Evolutionary conservation across 2,329 filamentous ascomycete species (phyloP).

Genomic region (Alternaria alternata): DNA sequence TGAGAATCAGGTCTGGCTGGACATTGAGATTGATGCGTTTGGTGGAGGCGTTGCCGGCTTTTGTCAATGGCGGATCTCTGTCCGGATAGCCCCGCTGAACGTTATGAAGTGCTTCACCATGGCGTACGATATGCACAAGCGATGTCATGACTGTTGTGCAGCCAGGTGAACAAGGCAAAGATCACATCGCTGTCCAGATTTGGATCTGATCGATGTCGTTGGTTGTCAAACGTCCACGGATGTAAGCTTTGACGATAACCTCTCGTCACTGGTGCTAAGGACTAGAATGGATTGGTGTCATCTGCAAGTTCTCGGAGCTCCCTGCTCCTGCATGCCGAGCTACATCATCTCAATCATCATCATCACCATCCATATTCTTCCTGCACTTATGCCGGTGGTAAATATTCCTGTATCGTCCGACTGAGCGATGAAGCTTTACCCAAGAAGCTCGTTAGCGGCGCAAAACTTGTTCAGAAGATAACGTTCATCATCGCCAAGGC

Average conservation of each 20-base stretch:
- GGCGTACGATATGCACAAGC: constrained; percentile 28
- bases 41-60: constrained; percentile 19
- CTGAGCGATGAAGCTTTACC: background rate
- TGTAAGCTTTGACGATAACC: background rate
- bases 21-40: constrained; percentile 15
- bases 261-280: background rate
- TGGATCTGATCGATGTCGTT: background rate
- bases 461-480: background rate
- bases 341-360: background rate
- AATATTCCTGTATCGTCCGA: background rate
- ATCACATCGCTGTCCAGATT: background rate
- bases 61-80: constrained; percentile 31
- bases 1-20: constrained; percentile 28
- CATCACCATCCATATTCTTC: background rate
- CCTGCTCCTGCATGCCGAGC: background rate
- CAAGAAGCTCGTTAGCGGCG: background rate
- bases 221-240: background rate
- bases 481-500: background rate
- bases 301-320: background rate
- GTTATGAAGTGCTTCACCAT: constrained; percentile 35
- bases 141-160: background rate
- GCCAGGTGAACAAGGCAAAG: background rate
- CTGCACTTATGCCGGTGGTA: background rate
- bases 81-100: constrained; percentile 21
- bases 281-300: background rate